Evolutionary conservation across 192 early-diverging fungal species (phyloP).

Genomic region (Martensiomyces pterosporus): DNA sequence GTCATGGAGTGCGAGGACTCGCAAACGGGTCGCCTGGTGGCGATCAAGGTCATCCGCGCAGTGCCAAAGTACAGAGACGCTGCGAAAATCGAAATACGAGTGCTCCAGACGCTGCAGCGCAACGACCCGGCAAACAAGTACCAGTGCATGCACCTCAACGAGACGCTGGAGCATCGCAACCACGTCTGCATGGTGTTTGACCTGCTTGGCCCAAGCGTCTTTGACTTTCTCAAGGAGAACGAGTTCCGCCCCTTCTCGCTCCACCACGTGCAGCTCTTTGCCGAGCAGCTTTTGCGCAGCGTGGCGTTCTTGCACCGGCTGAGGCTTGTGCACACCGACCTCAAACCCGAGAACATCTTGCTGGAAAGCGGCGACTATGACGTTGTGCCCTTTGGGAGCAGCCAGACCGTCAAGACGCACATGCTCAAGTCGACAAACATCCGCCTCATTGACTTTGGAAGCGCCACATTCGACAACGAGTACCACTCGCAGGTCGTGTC

Average conservation of each 20-base stretch:
- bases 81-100: conserved; percentile 81
- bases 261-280: conserved; percentile 80
- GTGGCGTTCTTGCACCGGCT: conserved; percentile 89
- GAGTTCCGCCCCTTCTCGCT: conserved; percentile 83
- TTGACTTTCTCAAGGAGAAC: conserved; percentile 96
- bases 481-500: conserved; percentile 89
- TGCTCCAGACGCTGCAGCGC: conserved; percentile 74
- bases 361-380: conserved; percentile 61
- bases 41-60: conserved; percentile 93
- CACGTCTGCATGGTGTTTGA: conserved; percentile 99
- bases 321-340: conserved; percentile 89
- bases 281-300: conserved; percentile 76
- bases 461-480: conserved; percentile 88
- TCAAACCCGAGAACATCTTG: conserved; percentile 96
- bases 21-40: conserved; percentile 54
- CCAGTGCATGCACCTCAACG: conserved; percentile 83
- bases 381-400: conserved; percentile 54
- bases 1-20: conserved; percentile 86
- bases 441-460: conserved; percentile 94
- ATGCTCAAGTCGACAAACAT: conserved; percentile 72
- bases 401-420: conserved; percentile 52
- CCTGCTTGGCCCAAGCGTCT: conserved; percentile 78
- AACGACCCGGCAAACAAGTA: conserved; percentile 76
- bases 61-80: conserved; percentile 95
- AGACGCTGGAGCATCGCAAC: conserved; percentile 82